Evolutionary conservation across 1,139 yeast genomes (phyloP).

Genomic region (Saccharomyces hybrid): DNA sequence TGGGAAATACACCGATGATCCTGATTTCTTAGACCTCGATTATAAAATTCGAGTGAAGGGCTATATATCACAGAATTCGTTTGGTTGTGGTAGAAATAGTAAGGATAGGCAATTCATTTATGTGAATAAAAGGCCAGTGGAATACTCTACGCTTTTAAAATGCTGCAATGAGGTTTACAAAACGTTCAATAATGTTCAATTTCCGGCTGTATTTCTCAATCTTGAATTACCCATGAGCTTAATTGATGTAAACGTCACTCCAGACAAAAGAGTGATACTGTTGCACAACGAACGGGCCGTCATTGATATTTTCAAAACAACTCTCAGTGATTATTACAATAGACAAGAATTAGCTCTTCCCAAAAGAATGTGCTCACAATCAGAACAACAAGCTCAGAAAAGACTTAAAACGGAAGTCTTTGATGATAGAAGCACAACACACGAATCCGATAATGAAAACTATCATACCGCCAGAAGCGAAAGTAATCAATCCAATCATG

Average conservation of each 20-base stretch:
- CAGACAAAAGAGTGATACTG: conserved; percentile 73
- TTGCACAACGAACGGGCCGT: conserved; percentile 58
- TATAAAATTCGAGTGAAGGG: conserved; percentile 44
- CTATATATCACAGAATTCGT: conserved; percentile 61
- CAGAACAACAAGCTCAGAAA: conserved; percentile 7
- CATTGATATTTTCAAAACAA: conserved; percentile 43
- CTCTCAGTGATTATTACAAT: conserved; percentile 39
- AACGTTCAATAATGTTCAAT: conserved; percentile 61
- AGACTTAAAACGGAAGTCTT: conserved; percentile 5
- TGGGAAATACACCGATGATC: conserved; percentile 14
- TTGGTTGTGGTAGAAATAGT: conserved; percentile 66
- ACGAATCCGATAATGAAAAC: neutral
- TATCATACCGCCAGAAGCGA: neutral
- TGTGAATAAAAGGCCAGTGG: conserved; percentile 71
- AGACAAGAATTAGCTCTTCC: conserved; percentile 38
- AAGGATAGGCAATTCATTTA: conserved; percentile 69
- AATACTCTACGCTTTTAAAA: conserved; percentile 47
- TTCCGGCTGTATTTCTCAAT: conserved; percentile 65
- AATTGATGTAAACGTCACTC: conserved; percentile 81
- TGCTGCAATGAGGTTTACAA: conserved; percentile 67
- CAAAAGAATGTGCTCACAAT: conserved; percentile 7
- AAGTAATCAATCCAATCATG: neutral
- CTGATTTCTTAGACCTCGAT: conserved; percentile 14
- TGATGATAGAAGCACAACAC: conserved; percentile 3
- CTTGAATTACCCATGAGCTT: conserved; percentile 44